Conservation (phyloP, 1,139 yeast genomes). For the Hemisphaericaspora xylofermentans region DNA sequence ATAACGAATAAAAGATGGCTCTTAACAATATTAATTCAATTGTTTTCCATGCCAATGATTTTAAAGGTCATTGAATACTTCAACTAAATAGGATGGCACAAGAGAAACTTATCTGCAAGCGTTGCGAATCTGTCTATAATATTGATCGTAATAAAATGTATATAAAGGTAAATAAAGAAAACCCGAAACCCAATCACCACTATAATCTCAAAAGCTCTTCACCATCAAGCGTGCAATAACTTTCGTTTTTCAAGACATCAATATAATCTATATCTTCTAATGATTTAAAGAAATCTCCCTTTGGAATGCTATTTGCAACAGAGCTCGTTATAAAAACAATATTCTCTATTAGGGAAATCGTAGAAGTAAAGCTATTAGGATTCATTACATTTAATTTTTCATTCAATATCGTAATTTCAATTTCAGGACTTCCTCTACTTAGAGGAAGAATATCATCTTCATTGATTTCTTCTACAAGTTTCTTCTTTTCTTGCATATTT, state of each 20-base stretch:
- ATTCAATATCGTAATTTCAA: conserved; percentile 19
- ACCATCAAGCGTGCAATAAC: conserved; percentile 16
- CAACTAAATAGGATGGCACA: too few relatives aligned
- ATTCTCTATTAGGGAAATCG: conserved; percentile 26
- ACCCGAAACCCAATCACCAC: too few relatives aligned
- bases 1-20: too few relatives aligned
- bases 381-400: conserved; percentile 17
- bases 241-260: conserved; percentile 20
- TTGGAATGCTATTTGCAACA: not conserved
- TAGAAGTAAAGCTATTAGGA: conserved; percentile 10
- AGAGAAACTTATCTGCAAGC: too few relatives aligned
- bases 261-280: conserved; percentile 22
- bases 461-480: conserved; percentile 20
- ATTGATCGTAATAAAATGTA: not conserved
- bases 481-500: conserved; percentile 23
- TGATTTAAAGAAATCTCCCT: conserved; percentile 4
- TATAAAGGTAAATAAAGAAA: not conserved
- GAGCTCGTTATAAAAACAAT: conserved; percentile 18
- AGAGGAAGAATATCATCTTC: conserved; percentile 20
- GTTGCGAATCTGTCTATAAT: too few relatives aligned
- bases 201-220: conserved; percentile 2
- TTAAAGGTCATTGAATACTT: too few relatives aligned
- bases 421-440: conserved; percentile 28
- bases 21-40: too few relatives aligned
- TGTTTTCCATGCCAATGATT: too few relatives aligned